Evolutionary conservation across 2,329 filamentous ascomycete species (phyloP), one percentile per base, ranked within the genome.

Genomic region (Thermomyces lanuginosus): DNA sequence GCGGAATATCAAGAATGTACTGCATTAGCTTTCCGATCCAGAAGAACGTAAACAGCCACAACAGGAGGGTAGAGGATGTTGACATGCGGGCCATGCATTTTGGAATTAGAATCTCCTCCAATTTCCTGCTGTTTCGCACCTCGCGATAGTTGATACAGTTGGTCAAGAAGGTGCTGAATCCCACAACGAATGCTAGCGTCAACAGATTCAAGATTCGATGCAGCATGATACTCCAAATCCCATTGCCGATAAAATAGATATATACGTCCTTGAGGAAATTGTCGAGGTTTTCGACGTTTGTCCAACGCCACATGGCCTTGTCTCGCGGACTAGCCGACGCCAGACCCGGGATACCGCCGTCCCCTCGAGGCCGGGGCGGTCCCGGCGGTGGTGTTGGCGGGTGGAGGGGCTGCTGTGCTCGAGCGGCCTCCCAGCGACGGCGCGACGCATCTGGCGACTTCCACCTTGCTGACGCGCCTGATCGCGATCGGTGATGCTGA

Each of bases 231-330:
- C 80, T 91, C 67, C 74, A 83, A 19, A 92, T 71, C 0, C 84
- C 84, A 36, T 81, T 76, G 2, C 76, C 77, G 27, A 76, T 61
- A 44, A 79, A 92, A 52, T 92, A 93, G 37, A 77, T 66, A 48
- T 93, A 93, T 3, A 92, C 80, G 35, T 77, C 77, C 29, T 71
- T 68, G 45, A 92, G 72, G 48, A 92, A 93, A 41, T 72, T 76
- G 51, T 93, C 84, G 28, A 93, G 61, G 44, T 92, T 89, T 19
- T 79, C 72, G 31, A 89, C 80, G 44, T 92, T 92, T 29, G 80
- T 80, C 79, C 84, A 93, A 53, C 80, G 69, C 76, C 82, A 93
- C 60, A 92, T 70, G 3, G 84, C 83, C 49, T 75, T 77, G 45
- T 86, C 77, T 49, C 72, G 72, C 1, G 72, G 68, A 41, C 70